phyloP scores from a whole-genome alignment of 495 filamentous ascomycete genomes.

The Neurospora discreta region DNA sequence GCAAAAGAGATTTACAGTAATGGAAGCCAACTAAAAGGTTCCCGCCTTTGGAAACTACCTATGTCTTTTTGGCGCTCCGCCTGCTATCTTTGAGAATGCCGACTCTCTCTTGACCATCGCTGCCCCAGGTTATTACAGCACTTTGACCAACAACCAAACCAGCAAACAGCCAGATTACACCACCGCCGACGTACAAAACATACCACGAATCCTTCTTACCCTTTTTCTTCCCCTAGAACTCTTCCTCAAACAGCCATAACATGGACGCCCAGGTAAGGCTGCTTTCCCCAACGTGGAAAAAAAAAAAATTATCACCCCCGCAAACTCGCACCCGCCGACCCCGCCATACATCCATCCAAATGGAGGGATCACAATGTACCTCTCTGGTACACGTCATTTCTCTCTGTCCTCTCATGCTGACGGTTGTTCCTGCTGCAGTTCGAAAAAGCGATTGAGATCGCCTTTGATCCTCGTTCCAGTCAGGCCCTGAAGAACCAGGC shows the following conservation, averaged over 20 bases:
- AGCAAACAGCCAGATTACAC: neutral
- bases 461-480: constrained; percentile 64
- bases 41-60: constrained; percentile 9
- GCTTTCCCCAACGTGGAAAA: neutral
- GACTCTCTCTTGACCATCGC: constrained; percentile 14
- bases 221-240: neutral
- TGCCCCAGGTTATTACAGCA: constrained; percentile 22
- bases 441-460: constrained; percentile 85
- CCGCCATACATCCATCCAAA: constrained; percentile 3
- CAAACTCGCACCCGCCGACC: constrained; percentile 3
- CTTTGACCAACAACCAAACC: constrained; percentile 4
- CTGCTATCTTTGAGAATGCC: constrained; percentile 20
- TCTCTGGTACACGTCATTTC: neutral
- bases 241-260: neutral
- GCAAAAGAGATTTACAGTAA: neutral
- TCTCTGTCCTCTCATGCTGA: constrained; percentile 1
- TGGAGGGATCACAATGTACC: neutral
- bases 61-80: constrained; percentile 20
- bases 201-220: neutral
- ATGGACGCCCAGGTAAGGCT: constrained; percentile 25
- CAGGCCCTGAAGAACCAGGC: constrained; percentile 71
- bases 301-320: neutral
- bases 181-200: constrained; percentile 5
- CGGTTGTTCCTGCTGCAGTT: constrained; percentile 42
- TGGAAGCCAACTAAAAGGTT: constrained; percentile 9